A percentile compares a stretch with the other conserved stretches of the same genome.
Evolutionary conservation across 1,284 basidiomycete genomes (phyloP).

Genomic region (Cutaneotrichosporon cutaneum): DNA sequence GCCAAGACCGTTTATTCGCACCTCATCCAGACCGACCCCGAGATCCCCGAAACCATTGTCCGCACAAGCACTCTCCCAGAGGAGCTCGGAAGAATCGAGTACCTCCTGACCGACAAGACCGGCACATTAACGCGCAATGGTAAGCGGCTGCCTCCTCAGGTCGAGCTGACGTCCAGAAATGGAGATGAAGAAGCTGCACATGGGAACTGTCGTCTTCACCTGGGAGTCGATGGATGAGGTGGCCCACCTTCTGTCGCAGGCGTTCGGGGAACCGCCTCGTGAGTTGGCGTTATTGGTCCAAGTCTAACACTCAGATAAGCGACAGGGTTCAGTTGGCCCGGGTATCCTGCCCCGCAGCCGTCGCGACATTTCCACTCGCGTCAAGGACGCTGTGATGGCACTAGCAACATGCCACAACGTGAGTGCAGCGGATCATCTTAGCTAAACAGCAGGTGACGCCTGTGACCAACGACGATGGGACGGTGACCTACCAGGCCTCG

Average conservation of each 20-base stretch:
- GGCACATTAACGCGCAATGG: conserved; percentile 97
- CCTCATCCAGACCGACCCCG: conserved; percentile 87
- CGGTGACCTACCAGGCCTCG: conserved; percentile 93
- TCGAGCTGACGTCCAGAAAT: conserved; percentile 65
- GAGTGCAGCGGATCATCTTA: conserved; percentile 33
- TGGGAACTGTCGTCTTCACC: conserved; percentile 97
- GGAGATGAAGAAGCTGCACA: conserved; percentile 98
- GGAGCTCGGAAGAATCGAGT: conserved; percentile 93
- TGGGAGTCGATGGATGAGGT: conserved; percentile 98
- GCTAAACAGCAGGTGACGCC: conserved; percentile 74
- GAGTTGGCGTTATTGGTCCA: neutral
- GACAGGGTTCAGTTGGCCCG: conserved; percentile 41
- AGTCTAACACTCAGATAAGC: conserved; percentile 19
- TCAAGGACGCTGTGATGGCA: conserved; percentile 90
- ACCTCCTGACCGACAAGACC: conserved; percentile 94
- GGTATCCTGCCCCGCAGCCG: conserved; percentile 68
- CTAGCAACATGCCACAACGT: conserved; percentile 97
- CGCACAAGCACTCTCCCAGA: conserved; percentile 95
- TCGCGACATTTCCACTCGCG: conserved; percentile 89
- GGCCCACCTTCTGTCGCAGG: conserved; percentile 75
- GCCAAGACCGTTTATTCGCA: conserved; percentile 97
- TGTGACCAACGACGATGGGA: conserved; percentile 87
- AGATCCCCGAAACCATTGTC: conserved; percentile 94
- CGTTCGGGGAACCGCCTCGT: conserved; percentile 62
- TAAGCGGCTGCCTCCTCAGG: conserved; percentile 38